Percentiles rank a stretch among this genome's conserved stretches.
These are phyloP conservation scores for Eremothecium cymbalariae DNA, from an alignment of 1,139 yeast genomes.

Conservation along the genomic window DNA sequence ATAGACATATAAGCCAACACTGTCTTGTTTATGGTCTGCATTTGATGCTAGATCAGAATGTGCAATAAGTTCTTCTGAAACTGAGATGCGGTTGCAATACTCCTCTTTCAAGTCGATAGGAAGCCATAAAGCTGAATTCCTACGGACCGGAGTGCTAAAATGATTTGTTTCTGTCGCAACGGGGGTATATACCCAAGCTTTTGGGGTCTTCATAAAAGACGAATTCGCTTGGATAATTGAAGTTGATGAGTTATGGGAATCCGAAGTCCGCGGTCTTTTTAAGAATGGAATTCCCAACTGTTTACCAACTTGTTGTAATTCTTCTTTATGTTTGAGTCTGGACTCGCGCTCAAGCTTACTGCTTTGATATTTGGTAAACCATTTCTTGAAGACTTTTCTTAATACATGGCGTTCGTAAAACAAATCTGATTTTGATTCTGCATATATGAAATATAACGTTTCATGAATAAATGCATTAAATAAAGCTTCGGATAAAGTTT, in stretches of 20 bases:
- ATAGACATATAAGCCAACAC: conserved; percentile 18
- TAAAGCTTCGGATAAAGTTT: conserved; percentile 40
- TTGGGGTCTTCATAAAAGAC: conserved; percentile 10
- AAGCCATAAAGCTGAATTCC: conserved; percentile 22
- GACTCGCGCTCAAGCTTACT: conserved; percentile 33
- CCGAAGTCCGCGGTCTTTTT: conserved; percentile 20
- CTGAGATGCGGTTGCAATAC: conserved; percentile 15
- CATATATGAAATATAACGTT: conserved; percentile 37
- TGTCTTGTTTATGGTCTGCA: conserved; percentile 3
- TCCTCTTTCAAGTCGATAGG: conserved; percentile 19
- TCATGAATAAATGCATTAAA: conserved; percentile 57
- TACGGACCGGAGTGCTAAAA: conserved; percentile 24
- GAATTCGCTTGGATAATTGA: conserved; percentile 9
- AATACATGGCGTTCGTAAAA: conserved; percentile 30
- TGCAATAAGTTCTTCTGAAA: conserved; percentile 8
- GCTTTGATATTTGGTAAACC: conserved; percentile 29
- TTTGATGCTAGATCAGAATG: conserved; percentile 11
- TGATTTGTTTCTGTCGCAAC: conserved; percentile 23
- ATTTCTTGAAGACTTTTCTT: conserved; percentile 24
- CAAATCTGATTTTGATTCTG: conserved; percentile 39
- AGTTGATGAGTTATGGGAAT: conserved; percentile 7
- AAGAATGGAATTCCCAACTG: conserved; percentile 33
- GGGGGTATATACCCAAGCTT: conserved; percentile 18
- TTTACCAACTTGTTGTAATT: conserved; percentile 33
- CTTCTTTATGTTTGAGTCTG: conserved; percentile 38